These are phyloP conservation scores for Quercus gilva DNA, from an alignment of 306 rosid genomes.

Conservation along the genomic window DNA sequence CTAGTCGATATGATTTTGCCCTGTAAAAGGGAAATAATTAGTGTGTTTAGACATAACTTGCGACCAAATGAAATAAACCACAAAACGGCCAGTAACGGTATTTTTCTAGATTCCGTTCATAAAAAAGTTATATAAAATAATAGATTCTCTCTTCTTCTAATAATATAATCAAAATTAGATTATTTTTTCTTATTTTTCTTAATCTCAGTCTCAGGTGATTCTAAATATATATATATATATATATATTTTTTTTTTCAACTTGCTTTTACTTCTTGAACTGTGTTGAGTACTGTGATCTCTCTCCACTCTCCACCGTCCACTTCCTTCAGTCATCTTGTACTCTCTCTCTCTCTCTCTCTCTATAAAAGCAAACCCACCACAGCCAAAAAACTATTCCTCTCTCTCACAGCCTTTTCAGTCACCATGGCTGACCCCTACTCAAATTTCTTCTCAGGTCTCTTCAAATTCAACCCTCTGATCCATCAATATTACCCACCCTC, in stretches of 20 bases:
- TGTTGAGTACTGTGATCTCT: slow-evolving; percentile 28
- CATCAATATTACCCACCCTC: slow-evolving; percentile 19
- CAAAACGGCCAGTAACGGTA: slow-evolving; percentile 27
- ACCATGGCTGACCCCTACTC: slow-evolving; percentile 49
- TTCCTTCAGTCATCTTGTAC: slow-evolving; percentile 81
- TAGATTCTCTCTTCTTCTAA: slow-evolving; percentile 11
- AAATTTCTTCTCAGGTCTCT: slow-evolving; percentile 41
- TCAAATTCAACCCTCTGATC: slow-evolving; percentile 41
- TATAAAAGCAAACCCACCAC: slow-evolving; percentile 40
- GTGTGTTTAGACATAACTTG: not conserved
- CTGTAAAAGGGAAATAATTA: too few relatives aligned
- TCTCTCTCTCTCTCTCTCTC: slow-evolving; percentile 33
- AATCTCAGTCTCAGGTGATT: not conserved
- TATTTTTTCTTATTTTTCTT: not conserved
- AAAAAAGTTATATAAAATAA: not conserved
- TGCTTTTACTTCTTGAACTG: slow-evolving; percentile 18
- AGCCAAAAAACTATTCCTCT: slow-evolving; percentile 12
- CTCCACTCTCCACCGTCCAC: slow-evolving; percentile 65
- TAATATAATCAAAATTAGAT: slow-evolving; percentile 1
- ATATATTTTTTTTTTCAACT: slow-evolving; percentile 20
- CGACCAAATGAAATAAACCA: not conserved
- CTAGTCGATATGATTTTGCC: too few relatives aligned
- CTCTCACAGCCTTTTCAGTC: slow-evolving; percentile 1
- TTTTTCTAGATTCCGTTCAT: slow-evolving; percentile 16
- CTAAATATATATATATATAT: not conserved